Conservation (phyloP, 2,329 filamentous ascomycete genomes). For the Botrytis medusae region DNA sequence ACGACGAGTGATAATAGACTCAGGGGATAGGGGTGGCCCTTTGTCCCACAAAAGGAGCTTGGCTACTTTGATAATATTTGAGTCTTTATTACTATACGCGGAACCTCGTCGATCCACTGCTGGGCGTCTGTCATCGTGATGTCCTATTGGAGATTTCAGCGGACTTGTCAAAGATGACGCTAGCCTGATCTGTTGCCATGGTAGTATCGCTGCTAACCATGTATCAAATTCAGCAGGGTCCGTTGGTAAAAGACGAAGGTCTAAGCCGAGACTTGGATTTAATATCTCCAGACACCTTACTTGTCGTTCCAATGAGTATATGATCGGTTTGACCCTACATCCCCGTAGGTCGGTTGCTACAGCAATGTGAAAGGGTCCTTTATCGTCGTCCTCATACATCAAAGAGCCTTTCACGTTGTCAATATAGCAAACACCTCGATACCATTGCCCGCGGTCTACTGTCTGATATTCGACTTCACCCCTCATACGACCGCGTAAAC, state of each 20-base stretch:
- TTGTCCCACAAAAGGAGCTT: constrained; percentile 92
- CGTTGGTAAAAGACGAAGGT: constrained; percentile 65
- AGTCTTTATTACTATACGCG: constrained; percentile 68
- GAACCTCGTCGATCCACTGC: constrained; percentile 44
- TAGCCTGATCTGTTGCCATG: constrained; percentile 75
- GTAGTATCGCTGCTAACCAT: constrained; percentile 78
- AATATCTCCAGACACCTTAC: constrained; percentile 55
- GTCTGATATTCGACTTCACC: constrained; percentile 73
- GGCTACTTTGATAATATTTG: constrained; percentile 91
- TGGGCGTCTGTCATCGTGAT: constrained; percentile 35
- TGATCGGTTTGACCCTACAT: constrained; percentile 64
- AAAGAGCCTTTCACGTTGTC: constrained; percentile 73
- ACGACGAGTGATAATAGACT: constrained; percentile 51
- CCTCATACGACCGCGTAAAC: constrained; percentile 74
- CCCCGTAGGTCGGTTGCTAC: constrained; percentile 74
- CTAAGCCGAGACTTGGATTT: constrained; percentile 54
- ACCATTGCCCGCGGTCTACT: constrained; percentile 63
- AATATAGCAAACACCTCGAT: constrained; percentile 71
- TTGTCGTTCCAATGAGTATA: constrained; percentile 45
- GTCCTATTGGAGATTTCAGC: constrained; percentile 25
- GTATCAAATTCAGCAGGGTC: constrained; percentile 67
- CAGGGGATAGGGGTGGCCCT: constrained; percentile 53
- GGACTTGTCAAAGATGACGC: constrained; percentile 33
- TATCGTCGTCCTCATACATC: constrained; percentile 71
- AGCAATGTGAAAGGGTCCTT: constrained; percentile 61